These are phyloP conservation scores for Spizellomyces sp. DNA, from an alignment of 192 early-diverging fungal genomes.

Conservation along the genomic window DNA sequence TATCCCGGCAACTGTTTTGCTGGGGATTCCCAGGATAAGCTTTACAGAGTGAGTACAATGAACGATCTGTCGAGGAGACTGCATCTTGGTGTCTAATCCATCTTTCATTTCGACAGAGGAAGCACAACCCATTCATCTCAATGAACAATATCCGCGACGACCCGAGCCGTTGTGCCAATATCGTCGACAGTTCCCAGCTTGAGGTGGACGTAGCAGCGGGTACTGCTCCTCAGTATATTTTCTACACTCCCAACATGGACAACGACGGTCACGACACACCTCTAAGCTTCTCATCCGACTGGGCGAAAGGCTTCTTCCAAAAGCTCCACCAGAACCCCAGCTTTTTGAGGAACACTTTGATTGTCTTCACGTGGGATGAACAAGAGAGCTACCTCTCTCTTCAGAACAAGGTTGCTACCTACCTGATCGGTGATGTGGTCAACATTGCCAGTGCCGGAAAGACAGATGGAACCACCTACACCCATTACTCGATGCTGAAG, in stretches of 20 bases:
- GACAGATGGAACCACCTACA: conserved; percentile 61
- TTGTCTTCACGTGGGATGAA: conserved; percentile 49
- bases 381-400: conserved; percentile 11
- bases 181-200: conserved; percentile 60
- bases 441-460: conserved; percentile 21
- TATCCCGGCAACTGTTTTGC: conserved; percentile 60
- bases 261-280: conserved; percentile 45
- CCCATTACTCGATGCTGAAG: conserved; percentile 65
- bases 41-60: conserved; percentile 11
- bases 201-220: conserved; percentile 53
- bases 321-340: conserved; percentile 46
- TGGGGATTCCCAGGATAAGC: conserved; percentile 10
- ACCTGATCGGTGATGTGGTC: conserved; percentile 26
- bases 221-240: conserved; percentile 57
- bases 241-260: conserved; percentile 66
- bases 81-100: not conserved
- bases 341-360: conserved; percentile 45
- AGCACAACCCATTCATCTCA: conserved; percentile 74
- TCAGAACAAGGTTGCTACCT: conserved; percentile 35
- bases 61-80: not conserved
- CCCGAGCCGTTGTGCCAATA: conserved; percentile 62
- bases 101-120: conserved; percentile 55
- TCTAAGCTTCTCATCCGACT: conserved; percentile 33
- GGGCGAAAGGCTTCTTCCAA: conserved; percentile 60
- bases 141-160: conserved; percentile 56